Evolutionary conservation across 129 eudicot genomes (phyloP), one percentile per base, ranked within the genome.

Genomic region (Artemisia argyi): DNA sequence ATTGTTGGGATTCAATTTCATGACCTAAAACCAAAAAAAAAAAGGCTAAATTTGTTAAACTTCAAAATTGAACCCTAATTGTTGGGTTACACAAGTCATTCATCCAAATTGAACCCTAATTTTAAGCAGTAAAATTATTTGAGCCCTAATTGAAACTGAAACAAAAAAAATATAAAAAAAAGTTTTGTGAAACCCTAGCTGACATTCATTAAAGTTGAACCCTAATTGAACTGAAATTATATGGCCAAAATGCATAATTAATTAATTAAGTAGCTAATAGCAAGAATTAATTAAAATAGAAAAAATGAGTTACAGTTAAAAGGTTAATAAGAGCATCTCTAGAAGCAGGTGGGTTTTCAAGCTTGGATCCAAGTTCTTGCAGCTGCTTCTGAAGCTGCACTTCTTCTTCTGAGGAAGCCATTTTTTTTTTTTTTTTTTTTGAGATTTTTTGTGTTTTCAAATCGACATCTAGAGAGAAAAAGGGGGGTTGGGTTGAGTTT

Each of bases 251-350:
- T 62, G 71, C 14, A 48, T 14, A 2, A 20, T 65, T 17, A 0
- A 46, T 28, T 47, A 77, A 77, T 57, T 14, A 35, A 39, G 66
- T 71, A 24, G 26, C 26, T 24, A 79, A n/a, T 20, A 60, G 32
- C 32, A 28, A 28, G 6, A 32, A 32, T 32, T 28, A 26, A 26
- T 26, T 28, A 28, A 28, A 28, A 28, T 39, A 7, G 8, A 39
- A 6, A 1, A 6, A 7, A 7, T 39, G 10, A 39, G 46, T 39
- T 39, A 39, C 83, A 75, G 79, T 67, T 48, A 79, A 39, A 15
- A 79, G 76, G 5, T 61, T 61, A 73, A 79, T 32, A 68, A 79
- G 79, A 79, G 70, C 76, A 68, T 79, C 76, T 79, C 62, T 68
- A 52, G 20, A 66, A 61, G 76, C 66, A 22, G 71, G 71, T 44